Evolutionary conservation across 345 rosid species (phyloP).

Genomic region (Draba incana): DNA sequence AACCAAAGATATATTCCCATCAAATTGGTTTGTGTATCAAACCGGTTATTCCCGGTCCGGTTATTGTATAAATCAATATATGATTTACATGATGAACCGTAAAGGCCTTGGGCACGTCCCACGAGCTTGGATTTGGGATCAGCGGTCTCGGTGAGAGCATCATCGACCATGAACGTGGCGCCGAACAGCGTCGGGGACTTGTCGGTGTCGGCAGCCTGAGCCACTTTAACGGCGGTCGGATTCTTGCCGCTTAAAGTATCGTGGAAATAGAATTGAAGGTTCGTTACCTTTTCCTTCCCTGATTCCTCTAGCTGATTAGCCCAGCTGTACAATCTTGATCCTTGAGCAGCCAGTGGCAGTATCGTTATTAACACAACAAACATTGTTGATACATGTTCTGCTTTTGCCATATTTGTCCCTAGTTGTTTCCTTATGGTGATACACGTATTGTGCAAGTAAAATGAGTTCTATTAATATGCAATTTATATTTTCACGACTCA

Average conservation of each 20-base stretch:
- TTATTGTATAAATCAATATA: background rate
- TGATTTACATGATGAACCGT: constrained; percentile 42
- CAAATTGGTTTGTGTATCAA: background rate
- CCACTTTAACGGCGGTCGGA: constrained; percentile 59
- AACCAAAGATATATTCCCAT: background rate
- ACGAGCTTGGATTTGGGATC: constrained; percentile 61
- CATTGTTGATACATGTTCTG: constrained; percentile 20
- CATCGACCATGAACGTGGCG: constrained; percentile 53
- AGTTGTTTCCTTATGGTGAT: background rate
- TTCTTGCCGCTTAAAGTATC: constrained; percentile 59
- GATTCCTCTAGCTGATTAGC: constrained; percentile 39
- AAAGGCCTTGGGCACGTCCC: constrained; percentile 77
- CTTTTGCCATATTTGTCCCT: constrained; percentile 23
- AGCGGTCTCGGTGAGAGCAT: constrained; percentile 56
- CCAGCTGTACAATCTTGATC: constrained; percentile 36
- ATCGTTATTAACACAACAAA: constrained; percentile 21
- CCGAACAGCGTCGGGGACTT: constrained; percentile 61
- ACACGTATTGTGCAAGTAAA: background rate
- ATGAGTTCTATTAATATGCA: constrained; percentile 20
- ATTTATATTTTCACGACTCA: background rate
- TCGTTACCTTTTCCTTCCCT: constrained; percentile 48
- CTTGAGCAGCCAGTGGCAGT: constrained; percentile 39
- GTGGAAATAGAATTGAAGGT: constrained; percentile 75
- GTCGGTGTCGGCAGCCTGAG: constrained; percentile 43
- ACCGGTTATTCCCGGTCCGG: background rate